Percentiles rank a stretch among this genome's conserved stretches.
Evolutionary conservation across 2,329 filamentous ascomycete species (phyloP).

Genomic region (Chrysoporthe austroafricana): DNA sequence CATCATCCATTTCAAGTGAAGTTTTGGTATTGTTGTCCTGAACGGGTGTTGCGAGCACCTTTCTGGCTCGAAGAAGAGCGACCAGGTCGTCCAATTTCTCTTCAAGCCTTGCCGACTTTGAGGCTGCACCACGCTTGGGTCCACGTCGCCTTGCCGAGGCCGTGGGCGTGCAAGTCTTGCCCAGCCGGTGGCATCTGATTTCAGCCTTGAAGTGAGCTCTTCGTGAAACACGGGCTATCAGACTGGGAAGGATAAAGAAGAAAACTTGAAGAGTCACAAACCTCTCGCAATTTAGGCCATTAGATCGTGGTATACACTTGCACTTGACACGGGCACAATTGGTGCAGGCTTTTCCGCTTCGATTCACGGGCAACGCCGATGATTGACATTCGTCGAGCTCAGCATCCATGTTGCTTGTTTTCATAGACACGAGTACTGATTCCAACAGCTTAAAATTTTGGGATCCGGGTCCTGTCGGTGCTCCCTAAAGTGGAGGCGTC

Average conservation of each 20-base stretch:
- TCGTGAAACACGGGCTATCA: background rate
- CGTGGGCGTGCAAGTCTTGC: background rate
- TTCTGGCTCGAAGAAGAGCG: constrained; percentile 43
- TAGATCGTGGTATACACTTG: constrained; percentile 2
- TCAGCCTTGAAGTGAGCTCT: background rate
- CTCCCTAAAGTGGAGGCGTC: background rate
- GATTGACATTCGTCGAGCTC: constrained; percentile 2
- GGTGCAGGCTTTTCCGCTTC: constrained; percentile 13
- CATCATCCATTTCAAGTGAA: background rate
- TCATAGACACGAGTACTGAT: background rate
- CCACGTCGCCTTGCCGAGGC: constrained; percentile 40
- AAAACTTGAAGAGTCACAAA: background rate
- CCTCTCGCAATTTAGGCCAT: background rate
- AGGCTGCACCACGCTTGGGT: constrained; percentile 38
- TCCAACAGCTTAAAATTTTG: background rate
- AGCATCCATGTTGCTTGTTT: background rate
- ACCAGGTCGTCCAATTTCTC: constrained; percentile 55
- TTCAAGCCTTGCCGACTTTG: constrained; percentile 50
- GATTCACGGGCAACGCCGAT: background rate
- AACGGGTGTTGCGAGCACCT: constrained; percentile 1
- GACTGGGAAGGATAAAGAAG: background rate
- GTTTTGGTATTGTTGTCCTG: background rate
- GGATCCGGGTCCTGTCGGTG: background rate
- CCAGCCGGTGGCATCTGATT: background rate
- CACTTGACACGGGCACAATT: constrained; percentile 13